A percentile compares a stretch with the other conserved stretches of the same genome.
Evolutionary conservation across 1,284 basidiomycete species (phyloP).

Genomic region (Cryptococcus wingfieldii): DNA sequence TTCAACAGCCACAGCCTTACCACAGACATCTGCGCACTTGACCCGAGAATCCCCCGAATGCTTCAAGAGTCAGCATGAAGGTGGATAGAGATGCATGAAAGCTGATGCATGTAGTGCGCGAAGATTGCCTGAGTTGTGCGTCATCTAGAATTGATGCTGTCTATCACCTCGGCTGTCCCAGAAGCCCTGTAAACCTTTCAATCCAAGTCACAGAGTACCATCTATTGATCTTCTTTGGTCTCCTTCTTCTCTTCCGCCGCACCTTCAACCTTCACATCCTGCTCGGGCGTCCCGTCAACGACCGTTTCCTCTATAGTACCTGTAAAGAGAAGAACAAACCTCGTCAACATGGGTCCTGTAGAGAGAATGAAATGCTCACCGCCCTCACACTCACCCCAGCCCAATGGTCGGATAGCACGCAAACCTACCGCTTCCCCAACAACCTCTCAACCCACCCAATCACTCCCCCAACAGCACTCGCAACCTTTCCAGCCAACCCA

Average conservation of each 20-base stretch:
- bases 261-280: neutral
- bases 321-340: constrained; percentile 13
- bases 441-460: constrained; percentile 36
- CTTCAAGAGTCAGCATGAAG: no score
- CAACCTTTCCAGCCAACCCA: constrained; percentile 21
- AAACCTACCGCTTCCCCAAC: neutral
- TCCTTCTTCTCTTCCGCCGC: constrained; percentile 1
- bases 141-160: neutral
- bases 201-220: no score
- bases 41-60: no score
- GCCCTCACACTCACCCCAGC: constrained; percentile 2
- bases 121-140: neutral
- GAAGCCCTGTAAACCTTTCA: no score
- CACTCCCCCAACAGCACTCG: constrained; percentile 34
- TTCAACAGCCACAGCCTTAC: no score
- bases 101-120: neutral
- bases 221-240: neutral
- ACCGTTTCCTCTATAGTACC: constrained; percentile 5
- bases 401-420: neutral
- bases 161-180: no score
- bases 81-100: neutral
- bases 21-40: no score
- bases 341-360: constrained; percentile 16
- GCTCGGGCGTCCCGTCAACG: constrained; percentile 2
- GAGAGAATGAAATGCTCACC: constrained; percentile 17